These are phyloP conservation scores for Kingdonia uniflora DNA, from an alignment of 164 flowering plant genomes.

Conservation along the genomic window DNA sequence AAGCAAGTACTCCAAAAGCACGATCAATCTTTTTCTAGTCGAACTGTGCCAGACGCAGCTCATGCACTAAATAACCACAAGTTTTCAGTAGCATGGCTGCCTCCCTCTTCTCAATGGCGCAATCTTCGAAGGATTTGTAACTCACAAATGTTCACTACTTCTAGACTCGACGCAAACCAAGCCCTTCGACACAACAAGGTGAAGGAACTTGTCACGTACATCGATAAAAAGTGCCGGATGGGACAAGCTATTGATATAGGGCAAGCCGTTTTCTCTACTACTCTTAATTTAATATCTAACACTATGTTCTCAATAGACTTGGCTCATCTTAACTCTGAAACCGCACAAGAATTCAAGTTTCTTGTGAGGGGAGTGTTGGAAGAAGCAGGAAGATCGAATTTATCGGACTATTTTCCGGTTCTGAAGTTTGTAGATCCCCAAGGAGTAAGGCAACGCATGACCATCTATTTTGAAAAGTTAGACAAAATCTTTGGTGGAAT, in stretches of 20 bases:
- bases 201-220: background rate
- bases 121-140: constrained; percentile 1
- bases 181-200: constrained; percentile 1
- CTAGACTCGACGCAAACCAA: constrained; percentile 4
- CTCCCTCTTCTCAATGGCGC: background rate
- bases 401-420: constrained; percentile 8
- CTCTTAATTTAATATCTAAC: constrained; percentile 9
- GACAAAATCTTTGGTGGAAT: constrained; percentile 1
- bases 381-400: constrained; percentile 3
- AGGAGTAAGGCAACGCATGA: constrained; percentile 7
- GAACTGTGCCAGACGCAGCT: constrained; percentile 3
- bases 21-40: constrained; percentile 3
- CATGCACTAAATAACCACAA: background rate
- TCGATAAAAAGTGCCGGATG: background rate
- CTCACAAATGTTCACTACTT: background rate
- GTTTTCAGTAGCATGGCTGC: constrained; percentile 5
- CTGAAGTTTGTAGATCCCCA: background rate
- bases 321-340: background rate
- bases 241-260: constrained; percentile 5
- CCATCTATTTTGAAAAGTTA: background rate
- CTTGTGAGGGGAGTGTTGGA: constrained; percentile 2
- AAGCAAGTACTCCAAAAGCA: constrained; percentile 6
- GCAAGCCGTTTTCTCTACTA: background rate
- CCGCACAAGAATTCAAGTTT: background rate
- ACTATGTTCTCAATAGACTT: constrained; percentile 7